These are phyloP conservation scores for Alternaria infectoria DNA, from an alignment of 2,329 filamentous ascomycete species.

Conservation along the genomic window DNA sequence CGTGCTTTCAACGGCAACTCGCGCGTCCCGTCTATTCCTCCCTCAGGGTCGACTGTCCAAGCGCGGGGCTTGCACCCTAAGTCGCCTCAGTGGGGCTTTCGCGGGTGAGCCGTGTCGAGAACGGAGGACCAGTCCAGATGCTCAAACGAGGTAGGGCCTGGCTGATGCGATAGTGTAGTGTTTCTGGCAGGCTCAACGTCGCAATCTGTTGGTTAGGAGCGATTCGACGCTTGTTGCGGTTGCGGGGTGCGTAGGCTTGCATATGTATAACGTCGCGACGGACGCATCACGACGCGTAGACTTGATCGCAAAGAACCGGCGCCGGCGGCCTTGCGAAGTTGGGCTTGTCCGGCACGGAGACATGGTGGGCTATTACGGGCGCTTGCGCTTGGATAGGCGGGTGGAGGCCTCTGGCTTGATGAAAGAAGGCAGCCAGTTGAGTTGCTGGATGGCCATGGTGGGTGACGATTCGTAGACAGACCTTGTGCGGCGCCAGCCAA, in stretches of 20 bases:
- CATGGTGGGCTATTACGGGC: conserved; percentile 41
- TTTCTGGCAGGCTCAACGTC: conserved; percentile 17
- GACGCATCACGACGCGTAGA: conserved; percentile 33
- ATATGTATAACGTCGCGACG: conserved; percentile 43
- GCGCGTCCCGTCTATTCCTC: conserved; percentile 32
- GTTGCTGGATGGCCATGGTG: conserved; percentile 36
- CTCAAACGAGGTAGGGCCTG: conserved; percentile 24
- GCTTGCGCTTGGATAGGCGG: conserved; percentile 46
- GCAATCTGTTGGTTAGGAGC: conserved; percentile 36
- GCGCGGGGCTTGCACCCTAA: conserved; percentile 37
- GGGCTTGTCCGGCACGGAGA: conserved; percentile 35
- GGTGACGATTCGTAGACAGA: conserved; percentile 44
- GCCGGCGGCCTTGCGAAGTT: conserved; percentile 33
- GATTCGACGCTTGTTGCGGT: conserved; percentile 31
- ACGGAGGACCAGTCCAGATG: conserved; percentile 28
- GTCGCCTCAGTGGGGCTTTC: conserved; percentile 41
- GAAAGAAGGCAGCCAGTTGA: conserved; percentile 38
- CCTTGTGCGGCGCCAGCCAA: conserved; percentile 36
- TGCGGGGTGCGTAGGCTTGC: conserved; percentile 34
- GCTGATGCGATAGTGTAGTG: conserved; percentile 19
- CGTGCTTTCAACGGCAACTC: conserved; percentile 25
- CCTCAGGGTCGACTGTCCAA: conserved; percentile 34
- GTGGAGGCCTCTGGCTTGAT: conserved; percentile 35
- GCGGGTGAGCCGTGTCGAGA: conserved; percentile 33
- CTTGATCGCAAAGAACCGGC: conserved; percentile 23